Conservation (phyloP, 345 rosid species). For the Pelargonium nanum region DNA sequence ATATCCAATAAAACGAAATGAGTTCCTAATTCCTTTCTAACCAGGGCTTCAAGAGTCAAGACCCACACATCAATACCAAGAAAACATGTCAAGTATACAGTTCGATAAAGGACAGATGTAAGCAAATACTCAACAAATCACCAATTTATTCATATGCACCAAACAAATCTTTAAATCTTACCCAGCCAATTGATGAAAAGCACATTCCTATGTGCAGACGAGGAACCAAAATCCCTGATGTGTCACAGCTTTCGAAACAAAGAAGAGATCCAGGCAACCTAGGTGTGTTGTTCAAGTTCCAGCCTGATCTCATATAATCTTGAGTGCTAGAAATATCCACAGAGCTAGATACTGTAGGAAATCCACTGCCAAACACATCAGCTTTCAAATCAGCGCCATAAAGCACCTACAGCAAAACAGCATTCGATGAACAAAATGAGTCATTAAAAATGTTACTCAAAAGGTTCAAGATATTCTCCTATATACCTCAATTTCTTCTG, state of each 20-base stretch:
- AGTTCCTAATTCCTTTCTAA: neutral
- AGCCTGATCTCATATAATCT: conserved; percentile 36
- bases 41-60: neutral
- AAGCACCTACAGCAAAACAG: conserved; percentile 38
- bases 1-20: conserved; percentile 6
- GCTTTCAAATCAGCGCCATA: conserved; percentile 37
- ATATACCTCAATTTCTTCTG: conserved; percentile 46
- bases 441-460: neutral
- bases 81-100: neutral
- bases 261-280: conserved; percentile 62
- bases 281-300: conserved; percentile 66
- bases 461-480: conserved; percentile 12
- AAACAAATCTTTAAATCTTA: conserved; percentile 23
- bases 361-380: conserved; percentile 54
- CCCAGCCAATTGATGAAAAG: conserved; percentile 55
- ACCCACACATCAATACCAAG: neutral
- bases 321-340: conserved; percentile 10
- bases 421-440: neutral
- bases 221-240: conserved; percentile 36
- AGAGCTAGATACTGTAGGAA: conserved; percentile 30
- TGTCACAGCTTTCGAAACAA: conserved; percentile 33
- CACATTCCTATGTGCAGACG: conserved; percentile 59
- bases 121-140: neutral
- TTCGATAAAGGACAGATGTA: neutral
- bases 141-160: neutral